phyloP scores from a whole-genome alignment of 768 basidiomycete species.

The Russula lepida region DNA sequence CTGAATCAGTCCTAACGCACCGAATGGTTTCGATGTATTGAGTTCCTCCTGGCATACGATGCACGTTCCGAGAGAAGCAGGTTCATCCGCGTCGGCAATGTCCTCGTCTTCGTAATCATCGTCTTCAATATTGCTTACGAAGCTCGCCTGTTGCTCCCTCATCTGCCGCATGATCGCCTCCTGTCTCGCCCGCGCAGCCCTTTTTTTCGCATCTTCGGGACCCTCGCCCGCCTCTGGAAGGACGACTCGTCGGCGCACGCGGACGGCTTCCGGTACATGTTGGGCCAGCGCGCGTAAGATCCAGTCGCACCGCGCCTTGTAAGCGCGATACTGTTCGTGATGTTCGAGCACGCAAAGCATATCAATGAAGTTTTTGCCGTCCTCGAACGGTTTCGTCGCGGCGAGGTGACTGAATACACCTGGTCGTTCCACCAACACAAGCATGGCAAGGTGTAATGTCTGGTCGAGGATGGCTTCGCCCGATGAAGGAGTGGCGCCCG shows the following conservation, averaged over 20 bases:
- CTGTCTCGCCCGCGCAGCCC: conserved; percentile 83
- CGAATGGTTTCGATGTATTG: conserved; percentile 63
- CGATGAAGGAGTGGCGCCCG: conserved; percentile 57
- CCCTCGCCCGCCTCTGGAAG: conserved; percentile 36
- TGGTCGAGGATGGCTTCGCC: conserved; percentile 90
- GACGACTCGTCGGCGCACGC: conserved; percentile 37
- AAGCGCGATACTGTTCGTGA: conserved; percentile 60
- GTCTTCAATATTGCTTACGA: conserved; percentile 69
- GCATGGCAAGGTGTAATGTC: conserved; percentile 76
- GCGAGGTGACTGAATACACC: conserved; percentile 53
- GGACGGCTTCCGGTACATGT: conserved; percentile 51
- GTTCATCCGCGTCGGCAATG: conserved; percentile 37
- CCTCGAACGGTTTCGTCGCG: conserved; percentile 46
- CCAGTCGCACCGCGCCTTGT: conserved; percentile 66
- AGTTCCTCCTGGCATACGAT: conserved; percentile 98
- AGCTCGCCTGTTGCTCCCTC: conserved; percentile 84
- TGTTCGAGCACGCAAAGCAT: conserved; percentile 71
- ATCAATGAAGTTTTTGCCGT: conserved; percentile 55
- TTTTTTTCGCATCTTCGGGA: conserved; percentile 65
- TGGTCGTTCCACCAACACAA: conserved; percentile 68
- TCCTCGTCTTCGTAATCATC: conserved; percentile 65
- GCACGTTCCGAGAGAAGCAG: conserved; percentile 76
- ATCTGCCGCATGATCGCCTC: conserved; percentile 94
- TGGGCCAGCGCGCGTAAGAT: conserved; percentile 53
- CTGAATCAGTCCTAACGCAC: conserved; percentile 79